Conservation (phyloP, 1,284 basidiomycete genomes). For the Cryptococcus sp. region DNA sequence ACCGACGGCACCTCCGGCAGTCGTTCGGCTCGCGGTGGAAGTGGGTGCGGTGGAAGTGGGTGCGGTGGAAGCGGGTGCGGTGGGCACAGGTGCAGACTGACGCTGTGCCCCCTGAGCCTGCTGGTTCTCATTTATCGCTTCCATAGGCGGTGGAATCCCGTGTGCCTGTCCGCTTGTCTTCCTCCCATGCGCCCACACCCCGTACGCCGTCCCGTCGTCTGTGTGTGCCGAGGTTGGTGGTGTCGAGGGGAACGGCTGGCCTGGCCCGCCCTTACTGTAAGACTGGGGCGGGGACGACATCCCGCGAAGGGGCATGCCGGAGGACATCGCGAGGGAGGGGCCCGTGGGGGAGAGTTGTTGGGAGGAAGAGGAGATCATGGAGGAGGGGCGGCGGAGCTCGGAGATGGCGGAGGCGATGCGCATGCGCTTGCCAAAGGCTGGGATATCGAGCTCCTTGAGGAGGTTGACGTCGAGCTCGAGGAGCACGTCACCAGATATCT, state of each 20-base stretch:
- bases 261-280: constrained; percentile 3
- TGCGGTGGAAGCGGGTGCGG: not conserved
- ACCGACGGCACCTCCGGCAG: not conserved
- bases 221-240: constrained; percentile 18
- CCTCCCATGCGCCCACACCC: constrained; percentile 32
- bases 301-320: constrained; percentile 17
- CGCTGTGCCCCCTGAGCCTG: constrained; percentile 5
- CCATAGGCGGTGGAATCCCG: constrained; percentile 25
- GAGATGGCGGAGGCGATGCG: constrained; percentile 92
- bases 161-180: constrained; percentile 28
- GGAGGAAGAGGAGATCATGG: constrained; percentile 47
- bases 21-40: not conserved
- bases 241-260: constrained; percentile 16
- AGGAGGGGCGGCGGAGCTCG: constrained; percentile 73
- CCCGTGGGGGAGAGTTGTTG: constrained; percentile 29
- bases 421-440: constrained; percentile 89
- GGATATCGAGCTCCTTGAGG: constrained; percentile 94
- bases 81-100: not conserved
- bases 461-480: constrained; percentile 89
- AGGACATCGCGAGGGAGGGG: constrained; percentile 32
- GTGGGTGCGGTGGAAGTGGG: not conserved
- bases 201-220: constrained; percentile 22
- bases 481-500: constrained; percentile 95
- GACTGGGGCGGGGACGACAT: constrained; percentile 26
- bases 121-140: constrained; percentile 27